Evolutionary conservation across 2,329 filamentous ascomycete species (phyloP).

Genomic region (Pseudogymnoascus sp.): DNA sequence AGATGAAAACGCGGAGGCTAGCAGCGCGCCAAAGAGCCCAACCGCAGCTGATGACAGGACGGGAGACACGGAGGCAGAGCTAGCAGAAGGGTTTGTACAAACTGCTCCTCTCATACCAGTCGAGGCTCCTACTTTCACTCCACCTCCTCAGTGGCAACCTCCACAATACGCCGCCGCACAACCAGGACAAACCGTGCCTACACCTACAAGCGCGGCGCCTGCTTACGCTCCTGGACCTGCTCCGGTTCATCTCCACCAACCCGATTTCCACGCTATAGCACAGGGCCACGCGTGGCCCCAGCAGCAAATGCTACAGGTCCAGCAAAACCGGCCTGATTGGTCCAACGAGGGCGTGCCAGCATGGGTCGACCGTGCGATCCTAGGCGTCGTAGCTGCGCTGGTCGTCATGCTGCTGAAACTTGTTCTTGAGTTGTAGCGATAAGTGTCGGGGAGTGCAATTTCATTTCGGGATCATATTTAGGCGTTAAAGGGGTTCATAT

Average conservation of each 20-base stretch:
- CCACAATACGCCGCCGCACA: slow-evolving; percentile 20
- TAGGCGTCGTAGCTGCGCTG: slow-evolving; percentile 61
- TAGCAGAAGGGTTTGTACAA: slow-evolving; percentile 52
- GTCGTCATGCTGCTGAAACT: slow-evolving; percentile 61
- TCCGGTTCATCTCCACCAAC: not conserved
- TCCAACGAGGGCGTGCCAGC: slow-evolving; percentile 50
- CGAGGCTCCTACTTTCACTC: slow-evolving; percentile 14
- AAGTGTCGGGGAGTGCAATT: not conserved
- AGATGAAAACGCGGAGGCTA: slow-evolving; percentile 9
- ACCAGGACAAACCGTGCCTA: slow-evolving; percentile 29
- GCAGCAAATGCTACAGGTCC: not conserved
- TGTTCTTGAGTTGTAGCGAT: slow-evolving; percentile 16
- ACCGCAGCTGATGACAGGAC: not conserved
- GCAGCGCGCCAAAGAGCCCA: not conserved
- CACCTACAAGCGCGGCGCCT: slow-evolving; percentile 24
- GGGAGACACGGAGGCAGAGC: slow-evolving; percentile 37
- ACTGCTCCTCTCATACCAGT: slow-evolving; percentile 32
- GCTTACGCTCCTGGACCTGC: not conserved
- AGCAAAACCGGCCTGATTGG: slow-evolving; percentile 13
- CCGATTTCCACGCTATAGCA: not conserved
- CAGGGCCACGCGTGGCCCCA: not conserved
- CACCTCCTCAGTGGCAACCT: slow-evolving; percentile 17
- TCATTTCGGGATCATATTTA: not conserved
- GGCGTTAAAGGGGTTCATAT: not conserved
- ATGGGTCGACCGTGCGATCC: slow-evolving; percentile 78